Evolutionary conservation across 371 early-diverging fungal species (phyloP).

Genomic region (Lichtheimia ornata): DNA sequence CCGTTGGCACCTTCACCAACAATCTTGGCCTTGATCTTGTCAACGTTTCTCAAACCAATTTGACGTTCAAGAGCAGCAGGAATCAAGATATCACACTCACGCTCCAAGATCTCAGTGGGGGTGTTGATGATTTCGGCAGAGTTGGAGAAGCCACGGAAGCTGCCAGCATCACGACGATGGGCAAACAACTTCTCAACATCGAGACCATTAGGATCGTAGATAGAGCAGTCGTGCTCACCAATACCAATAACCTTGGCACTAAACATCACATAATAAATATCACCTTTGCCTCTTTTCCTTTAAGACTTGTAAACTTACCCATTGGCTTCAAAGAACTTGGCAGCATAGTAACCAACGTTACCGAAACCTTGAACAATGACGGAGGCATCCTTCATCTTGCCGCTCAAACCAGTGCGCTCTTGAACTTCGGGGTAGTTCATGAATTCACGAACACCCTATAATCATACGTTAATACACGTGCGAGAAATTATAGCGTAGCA

Average conservation of each 20-base stretch:
- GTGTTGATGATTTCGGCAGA: conserved; percentile 62
- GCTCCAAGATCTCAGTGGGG: conserved; percentile 70
- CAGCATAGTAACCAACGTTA: conserved; percentile 89
- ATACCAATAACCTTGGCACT: conserved; percentile 83
- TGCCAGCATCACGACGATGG: conserved; percentile 64
- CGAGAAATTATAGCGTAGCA: not conserved
- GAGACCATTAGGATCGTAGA: conserved; percentile 73
- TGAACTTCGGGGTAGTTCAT: conserved; percentile 80
- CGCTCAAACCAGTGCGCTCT: conserved; percentile 69
- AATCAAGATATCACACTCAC: conserved; percentile 84
- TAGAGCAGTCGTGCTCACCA: conserved; percentile 74
- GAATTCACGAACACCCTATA: conserved; percentile 79
- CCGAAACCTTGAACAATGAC: conserved; percentile 90
- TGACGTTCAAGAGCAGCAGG: conserved; percentile 90
- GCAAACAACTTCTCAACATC: conserved; percentile 72
- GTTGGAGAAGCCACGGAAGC: conserved; percentile 72
- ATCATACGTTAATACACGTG: not conserved
- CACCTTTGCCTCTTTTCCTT: not conserved
- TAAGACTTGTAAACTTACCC: conserved; percentile 36
- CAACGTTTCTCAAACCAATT: conserved; percentile 78
- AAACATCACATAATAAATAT: conserved; percentile 1
- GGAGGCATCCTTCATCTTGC: conserved; percentile 64
- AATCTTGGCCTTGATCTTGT: conserved; percentile 82
- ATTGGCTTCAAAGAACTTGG: conserved; percentile 85
- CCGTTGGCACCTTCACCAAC: conserved; percentile 92